Conservation (phyloP, 768 basidiomycete species). For the Lactarius vividus region DNA sequence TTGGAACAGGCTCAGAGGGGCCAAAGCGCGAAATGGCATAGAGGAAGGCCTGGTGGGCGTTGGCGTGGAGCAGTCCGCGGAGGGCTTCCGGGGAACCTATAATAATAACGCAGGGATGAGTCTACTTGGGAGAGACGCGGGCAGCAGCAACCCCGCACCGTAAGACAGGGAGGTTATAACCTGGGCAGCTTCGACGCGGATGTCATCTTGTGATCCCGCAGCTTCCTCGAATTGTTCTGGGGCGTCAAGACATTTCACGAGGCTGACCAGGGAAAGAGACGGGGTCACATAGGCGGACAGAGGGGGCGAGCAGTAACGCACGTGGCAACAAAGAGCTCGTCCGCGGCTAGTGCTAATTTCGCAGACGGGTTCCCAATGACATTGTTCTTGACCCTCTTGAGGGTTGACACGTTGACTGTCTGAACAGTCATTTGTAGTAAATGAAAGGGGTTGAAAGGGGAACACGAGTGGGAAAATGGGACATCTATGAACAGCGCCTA, state of each 20-base stretch:
- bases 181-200: slow-evolving; percentile 72
- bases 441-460: slow-evolving; percentile 1
- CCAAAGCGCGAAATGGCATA: slow-evolving; percentile 55
- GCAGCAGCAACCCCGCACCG: slow-evolving; percentile 38
- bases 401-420: slow-evolving; percentile 36
- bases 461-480: background rate
- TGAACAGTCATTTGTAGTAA: slow-evolving; percentile 32
- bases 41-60: slow-evolving; percentile 59
- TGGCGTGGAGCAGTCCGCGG: slow-evolving; percentile 50
- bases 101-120: background rate
- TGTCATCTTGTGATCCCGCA: slow-evolving; percentile 44
- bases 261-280: slow-evolving; percentile 37
- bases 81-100: slow-evolving; percentile 67
- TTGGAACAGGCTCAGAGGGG: slow-evolving; percentile 37
- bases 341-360: slow-evolving; percentile 56
- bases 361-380: slow-evolving; percentile 80
- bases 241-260: slow-evolving; percentile 59
- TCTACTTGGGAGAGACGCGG: background rate
- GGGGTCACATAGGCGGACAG: background rate
- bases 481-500: background rate
- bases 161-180: slow-evolving; percentile 72
- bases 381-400: slow-evolving; percentile 70
- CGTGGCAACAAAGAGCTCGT: slow-evolving; percentile 55
- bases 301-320: slow-evolving; percentile 34
- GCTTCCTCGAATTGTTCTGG: slow-evolving; percentile 34